Percentiles rank a stretch among this genome's conserved stretches.
These are phyloP conservation scores for Fragaria iinumae DNA, from an alignment of 306 rosid genomes.

Conservation along the genomic window DNA sequence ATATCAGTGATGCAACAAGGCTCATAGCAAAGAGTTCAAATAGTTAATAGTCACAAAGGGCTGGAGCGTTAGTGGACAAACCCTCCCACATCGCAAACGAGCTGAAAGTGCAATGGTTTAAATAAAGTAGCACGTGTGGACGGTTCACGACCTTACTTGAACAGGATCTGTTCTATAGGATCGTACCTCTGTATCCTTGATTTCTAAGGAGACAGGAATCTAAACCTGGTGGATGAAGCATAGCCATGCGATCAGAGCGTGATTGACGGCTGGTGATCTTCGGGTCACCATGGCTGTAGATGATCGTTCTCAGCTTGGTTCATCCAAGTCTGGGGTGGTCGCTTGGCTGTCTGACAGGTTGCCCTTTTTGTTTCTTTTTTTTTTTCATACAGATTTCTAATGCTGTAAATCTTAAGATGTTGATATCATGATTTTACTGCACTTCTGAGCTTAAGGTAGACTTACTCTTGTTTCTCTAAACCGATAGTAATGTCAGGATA, in stretches of 20 bases:
- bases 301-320: not conserved
- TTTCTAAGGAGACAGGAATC: not conserved
- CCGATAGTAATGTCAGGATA: too few relatives aligned
- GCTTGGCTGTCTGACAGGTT: conserved; percentile 4
- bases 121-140: fast-evolving
- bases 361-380: too few relatives aligned
- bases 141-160: not conserved
- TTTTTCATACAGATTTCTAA: too few relatives aligned
- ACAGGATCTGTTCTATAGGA: conserved; percentile 4
- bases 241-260: not conserved
- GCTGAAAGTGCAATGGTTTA: not conserved
- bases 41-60: too few relatives aligned
- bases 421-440: too few relatives aligned
- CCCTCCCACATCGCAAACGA: not conserved
- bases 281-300: not conserved
- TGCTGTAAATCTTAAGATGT: too few relatives aligned
- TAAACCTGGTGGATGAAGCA: not conserved
- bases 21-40: too few relatives aligned
- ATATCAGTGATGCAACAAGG: too few relatives aligned
- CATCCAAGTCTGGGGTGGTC: not conserved
- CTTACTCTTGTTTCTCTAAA: too few relatives aligned
- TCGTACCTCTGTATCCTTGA: not conserved
- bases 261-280: not conserved
- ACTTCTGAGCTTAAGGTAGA: too few relatives aligned
- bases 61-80: too few relatives aligned